These are phyloP conservation scores for Steccherinum ochraceum DNA, from an alignment of 768 basidiomycete genomes.

Conservation along the genomic window DNA sequence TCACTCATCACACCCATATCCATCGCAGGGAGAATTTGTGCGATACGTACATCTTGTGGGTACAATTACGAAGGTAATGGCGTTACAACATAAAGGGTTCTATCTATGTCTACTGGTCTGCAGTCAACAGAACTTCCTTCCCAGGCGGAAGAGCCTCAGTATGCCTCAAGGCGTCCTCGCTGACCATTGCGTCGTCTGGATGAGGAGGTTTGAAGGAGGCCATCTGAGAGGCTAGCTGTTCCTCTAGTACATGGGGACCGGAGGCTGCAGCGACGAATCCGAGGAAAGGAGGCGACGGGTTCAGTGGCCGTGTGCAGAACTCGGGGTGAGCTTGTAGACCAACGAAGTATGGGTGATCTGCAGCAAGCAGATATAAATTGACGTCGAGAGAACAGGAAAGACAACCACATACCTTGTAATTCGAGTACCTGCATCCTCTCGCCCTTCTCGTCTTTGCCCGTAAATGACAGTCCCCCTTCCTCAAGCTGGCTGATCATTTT, in stretches of 20 bases:
- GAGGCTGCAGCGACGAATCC: conserved; percentile 87
- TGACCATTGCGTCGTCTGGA: conserved; percentile 67
- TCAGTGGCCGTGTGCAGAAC: conserved; percentile 95
- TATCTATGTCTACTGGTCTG: conserved; percentile 10
- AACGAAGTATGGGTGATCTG: conserved; percentile 92
- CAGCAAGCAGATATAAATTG: not conserved
- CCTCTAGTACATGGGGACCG: conserved; percentile 46
- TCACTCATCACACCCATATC: not conserved
- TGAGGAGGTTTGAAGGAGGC: conserved; percentile 65
- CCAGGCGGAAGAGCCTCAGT: conserved; percentile 13
- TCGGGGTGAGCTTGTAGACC: conserved; percentile 97
- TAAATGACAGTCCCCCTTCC: conserved; percentile 66
- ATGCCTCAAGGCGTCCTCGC: conserved; percentile 47
- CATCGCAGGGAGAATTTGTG: too few relatives aligned
- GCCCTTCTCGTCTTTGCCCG: conserved; percentile 91
- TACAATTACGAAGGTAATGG: too few relatives aligned
- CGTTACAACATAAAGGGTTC: too few relatives aligned
- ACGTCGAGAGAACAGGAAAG: not conserved
- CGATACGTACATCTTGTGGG: too few relatives aligned
- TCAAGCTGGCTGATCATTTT: conserved; percentile 68
- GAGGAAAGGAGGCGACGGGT: conserved; percentile 96
- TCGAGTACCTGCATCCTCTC: conserved; percentile 98
- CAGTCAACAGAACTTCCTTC: conserved; percentile 18
- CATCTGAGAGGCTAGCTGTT: conserved; percentile 67
- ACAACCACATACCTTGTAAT: conserved; percentile 55